A percentile compares a stretch with the other conserved stretches of the same genome.
These are phyloP conservation scores for Alternaria triticimaculans DNA, from an alignment of 2,329 filamentous ascomycete genomes.

Conservation along the genomic window DNA sequence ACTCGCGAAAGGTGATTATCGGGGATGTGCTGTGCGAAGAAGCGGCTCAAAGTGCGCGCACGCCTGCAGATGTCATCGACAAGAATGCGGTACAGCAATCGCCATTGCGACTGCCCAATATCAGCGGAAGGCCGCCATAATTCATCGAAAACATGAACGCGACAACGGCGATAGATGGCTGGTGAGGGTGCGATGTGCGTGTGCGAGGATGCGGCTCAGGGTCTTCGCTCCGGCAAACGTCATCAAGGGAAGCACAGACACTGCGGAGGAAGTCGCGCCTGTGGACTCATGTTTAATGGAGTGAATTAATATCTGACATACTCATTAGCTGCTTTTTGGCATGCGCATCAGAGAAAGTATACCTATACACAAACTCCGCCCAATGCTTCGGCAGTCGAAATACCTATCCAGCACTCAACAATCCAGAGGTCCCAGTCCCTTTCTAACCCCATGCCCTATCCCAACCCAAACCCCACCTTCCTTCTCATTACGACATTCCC, in stretches of 20 bases:
- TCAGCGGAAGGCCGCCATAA: neutral
- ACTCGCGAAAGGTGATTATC: neutral
- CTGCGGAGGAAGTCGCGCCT: neutral
- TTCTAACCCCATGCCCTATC: neutral
- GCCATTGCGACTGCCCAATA: neutral
- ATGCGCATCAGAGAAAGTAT: neutral
- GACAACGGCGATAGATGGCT: neutral
- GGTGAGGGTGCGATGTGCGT: neutral
- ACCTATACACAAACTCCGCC: neutral
- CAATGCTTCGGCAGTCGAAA: neutral
- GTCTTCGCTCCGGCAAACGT: neutral
- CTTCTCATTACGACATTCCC: neutral
- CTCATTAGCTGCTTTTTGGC: neutral
- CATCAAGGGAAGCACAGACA: neutral
- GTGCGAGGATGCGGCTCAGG: neutral
- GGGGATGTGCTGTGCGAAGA: neutral
- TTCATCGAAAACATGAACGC: neutral
- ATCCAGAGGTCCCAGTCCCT: too few species aligned
- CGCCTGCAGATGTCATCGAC: neutral
- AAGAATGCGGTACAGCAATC: neutral
- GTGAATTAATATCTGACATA: neutral
- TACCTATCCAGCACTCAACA: neutral
- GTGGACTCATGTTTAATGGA: neutral
- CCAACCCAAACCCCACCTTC: neutral
- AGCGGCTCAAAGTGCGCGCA: neutral